Base-by-base conservation (phyloP, 2,329 filamentous ascomycete genomes). In the Cytospora schulzeri region DNA sequence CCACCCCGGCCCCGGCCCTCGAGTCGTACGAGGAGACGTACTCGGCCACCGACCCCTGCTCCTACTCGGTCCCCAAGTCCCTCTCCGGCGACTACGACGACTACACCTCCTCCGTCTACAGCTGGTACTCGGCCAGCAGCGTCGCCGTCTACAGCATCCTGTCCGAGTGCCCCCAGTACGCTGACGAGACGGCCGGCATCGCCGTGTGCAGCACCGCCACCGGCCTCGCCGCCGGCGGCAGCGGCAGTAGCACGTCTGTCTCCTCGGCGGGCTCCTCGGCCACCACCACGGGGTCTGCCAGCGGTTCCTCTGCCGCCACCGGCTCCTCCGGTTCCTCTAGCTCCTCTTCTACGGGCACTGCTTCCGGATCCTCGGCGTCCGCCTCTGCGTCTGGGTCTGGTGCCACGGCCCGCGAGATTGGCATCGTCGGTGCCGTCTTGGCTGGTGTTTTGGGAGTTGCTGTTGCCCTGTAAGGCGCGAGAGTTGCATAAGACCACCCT, bases 81-180 rank as follows among this genome's bases (percentile, higher is more conserved):
- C 29, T 76, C 56, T 50, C 63, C 41, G 54, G 63, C 38, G 69
- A 64, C 9, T 67, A 66, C 55, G 53, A 56, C 14, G 64, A 56
- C 63, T 75, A 74, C 66, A 64, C 66, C 45, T 61, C 63, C 26
- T 65, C 65, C 15, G 51, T 72, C 29, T 1, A 61, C 29, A 70
- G 65, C 53, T 76, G 73, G 73, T 69, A 63, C 66, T 14, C 45
- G 11, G 66, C 53, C 54, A 56, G 72, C 69, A 68, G 67, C 62
- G 66, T 50, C 59, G 68, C 64, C 22, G 62, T 72, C 24, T 17
- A 19, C 51, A 69, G 67, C 35, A 70, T 70, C 15, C 33, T 75
- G 11, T 67, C 66, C 38, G 9, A 68, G 59, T 76, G 74, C 69
- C 70, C 72, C 26, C 45, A 68, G 15, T 66, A 68, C 63, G 62